These are phyloP conservation scores for Podaxis mareebaensis DNA, from an alignment of 768 basidiomycete genomes.

Conservation along the genomic window DNA sequence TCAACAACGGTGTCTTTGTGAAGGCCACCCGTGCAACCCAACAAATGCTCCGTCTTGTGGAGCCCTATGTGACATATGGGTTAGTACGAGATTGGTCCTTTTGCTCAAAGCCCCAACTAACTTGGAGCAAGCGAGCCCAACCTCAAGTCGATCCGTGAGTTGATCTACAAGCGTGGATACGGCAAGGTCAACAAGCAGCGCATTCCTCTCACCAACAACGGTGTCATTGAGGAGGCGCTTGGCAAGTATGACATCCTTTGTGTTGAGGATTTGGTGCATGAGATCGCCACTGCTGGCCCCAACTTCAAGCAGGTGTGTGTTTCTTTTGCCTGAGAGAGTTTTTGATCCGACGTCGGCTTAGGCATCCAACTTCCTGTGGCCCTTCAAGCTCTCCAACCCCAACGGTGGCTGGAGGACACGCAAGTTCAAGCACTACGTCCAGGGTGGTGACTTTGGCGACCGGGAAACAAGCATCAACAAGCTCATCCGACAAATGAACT, in stretches of 20 bases:
- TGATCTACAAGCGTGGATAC: conserved; percentile 99
- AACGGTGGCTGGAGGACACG: conserved; percentile 97
- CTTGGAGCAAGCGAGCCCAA: conserved; percentile 75
- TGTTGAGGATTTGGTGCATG: conserved; percentile 96
- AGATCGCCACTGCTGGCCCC: conserved; percentile 92
- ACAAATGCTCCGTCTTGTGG: conserved; percentile 97
- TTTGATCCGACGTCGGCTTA: conserved; percentile 26
- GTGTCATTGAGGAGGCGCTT: conserved; percentile 86
- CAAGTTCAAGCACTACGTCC: conserved; percentile 96
- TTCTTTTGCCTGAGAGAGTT: not conserved
- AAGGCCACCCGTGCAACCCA: conserved; percentile 95
- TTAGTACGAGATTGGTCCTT: conserved; percentile 27
- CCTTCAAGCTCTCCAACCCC: conserved; percentile 99
- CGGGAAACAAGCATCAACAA: conserved; percentile 97
- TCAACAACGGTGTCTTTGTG: conserved; percentile 99
- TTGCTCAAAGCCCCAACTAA: conserved; percentile 4
- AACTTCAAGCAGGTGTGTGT: conserved; percentile 94
- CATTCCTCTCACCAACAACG: conserved; percentile 92
- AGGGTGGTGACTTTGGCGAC: conserved; percentile 98
- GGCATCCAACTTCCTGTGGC: conserved; percentile 98
- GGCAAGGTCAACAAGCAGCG: conserved; percentile 98
- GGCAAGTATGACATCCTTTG: conserved; percentile 96
- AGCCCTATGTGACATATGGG: conserved; percentile 98
- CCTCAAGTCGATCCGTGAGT: conserved; percentile 93
- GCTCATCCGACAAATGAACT: conserved; percentile 96